A percentile compares a stretch with the other conserved stretches of the same genome.
phyloP scores from a whole-genome alignment of 768 basidiomycete species.

The Antrodiella citrinella region DNA sequence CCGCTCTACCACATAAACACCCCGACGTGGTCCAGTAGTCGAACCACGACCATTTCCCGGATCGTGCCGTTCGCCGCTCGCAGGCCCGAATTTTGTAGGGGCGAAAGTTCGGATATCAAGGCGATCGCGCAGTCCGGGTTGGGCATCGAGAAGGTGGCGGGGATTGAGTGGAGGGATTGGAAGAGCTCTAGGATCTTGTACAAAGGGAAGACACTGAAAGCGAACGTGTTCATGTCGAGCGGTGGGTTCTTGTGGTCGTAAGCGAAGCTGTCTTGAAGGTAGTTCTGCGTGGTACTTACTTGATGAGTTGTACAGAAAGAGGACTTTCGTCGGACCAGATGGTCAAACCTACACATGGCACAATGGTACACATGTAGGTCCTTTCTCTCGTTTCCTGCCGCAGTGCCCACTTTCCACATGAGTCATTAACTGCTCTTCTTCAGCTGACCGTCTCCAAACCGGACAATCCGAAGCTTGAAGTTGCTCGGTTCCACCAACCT shows the following conservation, averaged over 20 bases:
- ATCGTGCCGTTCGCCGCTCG: not conserved
- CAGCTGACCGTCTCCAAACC: no score
- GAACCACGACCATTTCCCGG: not conserved
- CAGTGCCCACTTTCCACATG: no score
- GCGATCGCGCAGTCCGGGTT: not conserved
- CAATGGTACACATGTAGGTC: not conserved
- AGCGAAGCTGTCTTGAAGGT: not conserved
- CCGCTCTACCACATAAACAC: not conserved
- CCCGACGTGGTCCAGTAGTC: not conserved
- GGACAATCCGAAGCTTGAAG: no score
- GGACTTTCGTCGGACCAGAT: not conserved
- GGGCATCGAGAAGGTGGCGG: conserved; percentile 1
- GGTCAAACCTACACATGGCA: not conserved
- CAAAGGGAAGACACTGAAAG: not conserved
- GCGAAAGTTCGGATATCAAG: not conserved
- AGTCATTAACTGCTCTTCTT: no score
- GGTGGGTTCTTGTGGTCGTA: not conserved
- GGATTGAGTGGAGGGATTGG: conserved; percentile 4
- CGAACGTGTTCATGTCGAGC: not conserved
- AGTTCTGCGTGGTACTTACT: not conserved
- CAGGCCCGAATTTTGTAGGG: not conserved
- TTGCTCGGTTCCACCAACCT: no score
- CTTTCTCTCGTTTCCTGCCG: no score
- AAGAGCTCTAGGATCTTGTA: not conserved
- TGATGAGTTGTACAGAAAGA: not conserved